Evolutionary conservation across 441 rosid genomes (phyloP), one percentile per base, ranked within the genome.

Genomic region (Corymbia calophylla): DNA sequence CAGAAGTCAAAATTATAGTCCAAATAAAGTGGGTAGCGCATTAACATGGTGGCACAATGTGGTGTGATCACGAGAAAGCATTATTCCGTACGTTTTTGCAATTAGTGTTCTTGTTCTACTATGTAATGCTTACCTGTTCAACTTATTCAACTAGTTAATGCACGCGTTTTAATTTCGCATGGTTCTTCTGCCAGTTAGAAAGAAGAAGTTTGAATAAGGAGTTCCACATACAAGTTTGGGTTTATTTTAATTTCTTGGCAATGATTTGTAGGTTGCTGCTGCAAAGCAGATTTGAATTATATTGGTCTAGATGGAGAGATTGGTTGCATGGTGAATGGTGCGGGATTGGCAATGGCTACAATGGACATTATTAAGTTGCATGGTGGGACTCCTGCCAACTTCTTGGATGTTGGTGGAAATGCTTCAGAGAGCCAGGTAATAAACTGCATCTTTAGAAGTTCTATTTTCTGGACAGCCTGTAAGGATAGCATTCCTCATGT

Each of bases 251-350:
- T 58, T 77, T 80, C 44, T 23, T 87, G 47, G 53, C 66, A 23
- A 51, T 87, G 54, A 48, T 55, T 51, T 55, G 88, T 89, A 97
- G 99, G 99, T 97, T 91, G 93, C 97, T 91, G 99, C 99, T 89
- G 98, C 98, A 58, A 93, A 93, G 99, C 97, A 87, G 99, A 98
- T 95, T 93, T 98, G 93, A 98, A 98, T 94, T 98, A 98, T 89
- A 98, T 97, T 70, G 99, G 99, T 39, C 92, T 98, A 54, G 99
- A 97, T 92, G 99, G 99, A 87, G 99, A 98, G 93, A 98, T 98
- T 91, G 99, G 99, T 86, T 98, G 99, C 94, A 98, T 98, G 99
- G 99, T 98, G 88, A 98, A 98, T 92, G 99, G 99, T 90, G 99
- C 99, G 31, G 99, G 99, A 91, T 93, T 98, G 90, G 99, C 99